Evolutionary conservation across 768 basidiomycete genomes (phyloP).

Genomic region (Dioszegia aurantiaca): DNA sequence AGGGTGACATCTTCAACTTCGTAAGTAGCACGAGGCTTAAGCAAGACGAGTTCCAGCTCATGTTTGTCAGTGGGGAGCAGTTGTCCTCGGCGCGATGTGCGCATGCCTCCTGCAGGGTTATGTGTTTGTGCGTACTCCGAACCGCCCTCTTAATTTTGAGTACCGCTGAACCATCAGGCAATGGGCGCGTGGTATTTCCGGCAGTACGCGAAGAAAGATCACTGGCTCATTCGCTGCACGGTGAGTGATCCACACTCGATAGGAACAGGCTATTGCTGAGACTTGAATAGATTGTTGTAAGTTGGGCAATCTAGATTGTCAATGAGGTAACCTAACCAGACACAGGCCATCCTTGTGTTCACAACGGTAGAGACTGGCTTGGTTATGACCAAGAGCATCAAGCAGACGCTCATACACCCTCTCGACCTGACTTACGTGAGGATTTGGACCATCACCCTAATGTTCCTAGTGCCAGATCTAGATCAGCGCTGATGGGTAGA

Average conservation of each 20-base stretch:
- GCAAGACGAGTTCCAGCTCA: not conserved
- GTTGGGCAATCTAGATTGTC: not conserved
- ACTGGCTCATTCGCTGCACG: not conserved
- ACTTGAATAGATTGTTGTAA: not conserved
- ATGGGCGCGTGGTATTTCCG: not conserved
- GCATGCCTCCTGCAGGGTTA: constrained; percentile 6
- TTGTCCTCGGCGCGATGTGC: not conserved
- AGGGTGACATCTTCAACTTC: not conserved
- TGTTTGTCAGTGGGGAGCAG: not conserved
- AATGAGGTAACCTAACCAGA: not conserved
- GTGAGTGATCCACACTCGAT: not conserved
- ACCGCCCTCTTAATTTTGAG: not conserved
- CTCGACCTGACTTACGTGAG: not conserved
- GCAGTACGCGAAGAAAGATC: not conserved
- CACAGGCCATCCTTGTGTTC: not conserved
- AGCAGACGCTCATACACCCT: not conserved
- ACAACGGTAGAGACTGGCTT: not conserved
- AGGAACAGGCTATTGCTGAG: no score
- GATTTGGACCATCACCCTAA: not conserved
- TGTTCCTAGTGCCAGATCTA: not conserved
- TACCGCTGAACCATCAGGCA: not conserved
- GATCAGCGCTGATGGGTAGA: not conserved
- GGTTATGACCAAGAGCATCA: not conserved
- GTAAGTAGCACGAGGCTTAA: not conserved
- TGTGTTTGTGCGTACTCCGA: not conserved